Base-by-base conservation (phyloP, 2,329 filamentous ascomycete genomes). In the Microsporum canis region DNA sequence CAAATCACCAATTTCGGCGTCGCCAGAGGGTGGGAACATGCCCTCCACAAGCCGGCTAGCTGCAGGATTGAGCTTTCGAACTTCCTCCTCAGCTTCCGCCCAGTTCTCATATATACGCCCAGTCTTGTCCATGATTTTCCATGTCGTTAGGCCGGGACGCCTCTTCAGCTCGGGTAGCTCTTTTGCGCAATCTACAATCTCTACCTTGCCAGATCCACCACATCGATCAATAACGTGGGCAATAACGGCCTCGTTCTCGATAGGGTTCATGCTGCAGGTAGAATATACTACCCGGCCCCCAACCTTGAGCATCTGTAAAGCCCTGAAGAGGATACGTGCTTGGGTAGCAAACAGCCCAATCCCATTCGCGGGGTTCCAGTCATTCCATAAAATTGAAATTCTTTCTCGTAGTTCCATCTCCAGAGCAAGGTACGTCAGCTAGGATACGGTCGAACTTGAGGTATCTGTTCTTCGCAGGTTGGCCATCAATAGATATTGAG, bases 181-280 rank as follows among this genome's bases (percentile, higher is more conserved):
- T 66, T 88, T 81, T 70, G 85, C 88, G 75, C 88, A 94, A 73
- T 96, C 90, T 61, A 97, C 74, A 51, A 99, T 86, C 65, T 88
- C 83, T 57, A 99, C 88, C 70, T 91, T 94, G 12, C 82, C 80
- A 3, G 84, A 76, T 2, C 94, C 94, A 64, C 94, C 94, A 69
- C 91, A 97, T 61, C 91, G 84, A 68, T 91, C 88, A 67, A 99
- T 91, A 8, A 94, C 94, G 31, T 88, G 87, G 0, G 89, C 85
- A 63, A 99, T 80, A 14, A 97, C 91, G 5, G 94, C 87, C 76
- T 99, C 94, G 70, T 99, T 96, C 78, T 99, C 94, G 33, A 97
- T 85, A 0, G 94, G 94, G 76, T 99, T 99, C 88, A 99, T 90
- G 74, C 91, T 96, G 81, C 94, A 99, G 23, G 94, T 99, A 2